A percentile compares a stretch with the other conserved stretches of the same genome.
phyloP scores from a whole-genome alignment of 352 stramenopile genomes.

The Globisporangium orthogonon region DNA sequence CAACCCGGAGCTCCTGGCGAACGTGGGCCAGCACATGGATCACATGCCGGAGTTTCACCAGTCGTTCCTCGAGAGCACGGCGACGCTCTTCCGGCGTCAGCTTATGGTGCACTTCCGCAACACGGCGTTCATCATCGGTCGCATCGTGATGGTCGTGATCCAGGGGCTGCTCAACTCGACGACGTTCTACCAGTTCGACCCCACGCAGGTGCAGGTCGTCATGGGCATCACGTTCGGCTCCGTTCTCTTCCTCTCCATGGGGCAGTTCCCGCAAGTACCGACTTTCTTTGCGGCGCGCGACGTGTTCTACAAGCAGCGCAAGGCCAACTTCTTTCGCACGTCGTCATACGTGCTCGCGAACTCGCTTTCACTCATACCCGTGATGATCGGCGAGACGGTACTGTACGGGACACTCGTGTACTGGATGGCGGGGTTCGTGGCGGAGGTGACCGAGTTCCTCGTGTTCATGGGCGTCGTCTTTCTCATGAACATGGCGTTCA shows the following conservation, averaged over 20 bases:
- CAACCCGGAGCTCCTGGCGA: not conserved
- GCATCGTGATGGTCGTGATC: constrained; percentile 31
- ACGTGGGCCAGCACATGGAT: constrained; percentile 22
- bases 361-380: constrained; percentile 55
- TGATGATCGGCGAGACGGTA: constrained; percentile 50
- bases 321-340: constrained; percentile 72
- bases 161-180: constrained; percentile 31
- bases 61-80: constrained; percentile 28
- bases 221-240: constrained; percentile 74
- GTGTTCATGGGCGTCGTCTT: constrained; percentile 41
- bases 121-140: constrained; percentile 33
- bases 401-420: constrained; percentile 79
- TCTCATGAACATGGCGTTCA: constrained; percentile 38
- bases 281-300: constrained; percentile 56
- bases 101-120: constrained; percentile 52
- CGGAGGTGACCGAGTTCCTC: constrained; percentile 24
- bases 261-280: constrained; percentile 64
- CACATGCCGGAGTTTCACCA: constrained; percentile 36
- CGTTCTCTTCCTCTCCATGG: constrained; percentile 69
- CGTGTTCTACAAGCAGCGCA: constrained; percentile 79
- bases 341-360: constrained; percentile 52
- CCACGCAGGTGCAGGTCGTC: constrained; percentile 26
- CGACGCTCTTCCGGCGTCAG: constrained; percentile 37
- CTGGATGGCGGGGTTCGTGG: constrained; percentile 63
- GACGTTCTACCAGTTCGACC: constrained; percentile 42